phyloP scores from a whole-genome alignment of 2,329 filamentous ascomycete species.

The Sphaerulina vaccinii region DNA sequence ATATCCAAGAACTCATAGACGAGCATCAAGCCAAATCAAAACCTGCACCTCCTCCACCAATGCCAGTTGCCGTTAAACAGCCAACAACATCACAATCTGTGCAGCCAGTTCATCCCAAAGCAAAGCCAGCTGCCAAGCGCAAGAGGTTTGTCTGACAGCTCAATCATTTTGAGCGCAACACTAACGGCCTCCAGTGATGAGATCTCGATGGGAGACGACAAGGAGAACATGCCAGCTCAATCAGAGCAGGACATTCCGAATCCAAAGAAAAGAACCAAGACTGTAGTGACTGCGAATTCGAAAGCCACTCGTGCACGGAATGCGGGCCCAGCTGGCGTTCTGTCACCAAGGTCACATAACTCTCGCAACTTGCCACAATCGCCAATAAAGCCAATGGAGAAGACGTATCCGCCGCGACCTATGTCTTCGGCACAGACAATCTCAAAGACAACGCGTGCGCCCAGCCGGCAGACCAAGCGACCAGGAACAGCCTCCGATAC shows the following conservation, averaged over 20 bases:
- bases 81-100: conserved; percentile 12
- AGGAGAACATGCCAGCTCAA: conserved; percentile 67
- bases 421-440: conserved; percentile 10
- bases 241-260: conserved; percentile 52
- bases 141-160: conserved; percentile 20
- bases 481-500: conserved; percentile 33
- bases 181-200: conserved; percentile 54
- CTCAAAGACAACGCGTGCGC: conserved; percentile 59
- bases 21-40: conserved; percentile 44
- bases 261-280: conserved; percentile 64
- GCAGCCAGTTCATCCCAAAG: conserved; percentile 12
- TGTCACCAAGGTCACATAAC: conserved; percentile 82
- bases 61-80: conserved; percentile 18
- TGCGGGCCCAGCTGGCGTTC: conserved; percentile 53
- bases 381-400: conserved; percentile 48
- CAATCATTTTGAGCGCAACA: not conserved
- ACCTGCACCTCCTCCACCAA: conserved; percentile 26
- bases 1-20: conserved; percentile 75
- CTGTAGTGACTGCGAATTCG: conserved; percentile 32
- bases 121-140: conserved; percentile 22
- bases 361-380: conserved; percentile 65
- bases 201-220: conserved; percentile 61
- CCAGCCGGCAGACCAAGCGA: conserved; percentile 58
- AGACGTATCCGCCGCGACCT: conserved; percentile 45
- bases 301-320: conserved; percentile 37